These are phyloP conservation scores for Infundibulicybe gibba DNA, from an alignment of 768 basidiomycete species.

Conservation along the genomic window DNA sequence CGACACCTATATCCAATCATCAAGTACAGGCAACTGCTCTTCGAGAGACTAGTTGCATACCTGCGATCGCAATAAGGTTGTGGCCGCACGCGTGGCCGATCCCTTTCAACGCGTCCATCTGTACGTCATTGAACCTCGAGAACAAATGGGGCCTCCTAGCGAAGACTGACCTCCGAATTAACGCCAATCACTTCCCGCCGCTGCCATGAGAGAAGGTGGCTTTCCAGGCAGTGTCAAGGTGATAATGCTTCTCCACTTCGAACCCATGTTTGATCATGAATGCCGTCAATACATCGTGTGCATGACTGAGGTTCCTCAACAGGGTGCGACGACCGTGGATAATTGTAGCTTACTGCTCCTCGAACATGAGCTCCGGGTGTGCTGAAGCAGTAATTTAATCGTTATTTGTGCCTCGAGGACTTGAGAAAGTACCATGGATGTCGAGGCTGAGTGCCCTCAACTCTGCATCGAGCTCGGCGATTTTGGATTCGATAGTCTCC, in stretches of 20 bases:
- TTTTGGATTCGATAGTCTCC: constrained; percentile 52
- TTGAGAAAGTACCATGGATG: constrained; percentile 67
- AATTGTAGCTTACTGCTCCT: constrained; percentile 57
- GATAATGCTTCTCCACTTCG: no score
- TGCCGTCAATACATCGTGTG: no score
- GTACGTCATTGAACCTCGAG: constrained; percentile 2
- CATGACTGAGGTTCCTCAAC: constrained; percentile 35
- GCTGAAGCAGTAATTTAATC: constrained; percentile 33
- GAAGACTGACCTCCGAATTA: no score
- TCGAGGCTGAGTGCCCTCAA: constrained; percentile 62
- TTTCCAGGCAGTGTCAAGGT: no score
- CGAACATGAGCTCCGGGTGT: constrained; percentile 65
- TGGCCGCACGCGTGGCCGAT: no score
- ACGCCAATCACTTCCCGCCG: constrained; percentile 70
- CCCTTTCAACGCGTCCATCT: no score
- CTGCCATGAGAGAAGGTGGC: constrained; percentile 62
- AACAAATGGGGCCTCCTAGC: constrained; percentile 15
- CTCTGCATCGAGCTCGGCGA: constrained; percentile 47
- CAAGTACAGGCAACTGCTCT: neutral
- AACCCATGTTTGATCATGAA: constrained; percentile 71
- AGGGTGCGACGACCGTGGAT: no score
- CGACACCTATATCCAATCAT: constrained; percentile 45
- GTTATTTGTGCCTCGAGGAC: no score
- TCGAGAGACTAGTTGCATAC: constrained; percentile 10
- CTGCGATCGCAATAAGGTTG: no score